phyloP scores from a whole-genome alignment of 164 flowering plant genomes.

The Liquidambar formosana region DNA sequence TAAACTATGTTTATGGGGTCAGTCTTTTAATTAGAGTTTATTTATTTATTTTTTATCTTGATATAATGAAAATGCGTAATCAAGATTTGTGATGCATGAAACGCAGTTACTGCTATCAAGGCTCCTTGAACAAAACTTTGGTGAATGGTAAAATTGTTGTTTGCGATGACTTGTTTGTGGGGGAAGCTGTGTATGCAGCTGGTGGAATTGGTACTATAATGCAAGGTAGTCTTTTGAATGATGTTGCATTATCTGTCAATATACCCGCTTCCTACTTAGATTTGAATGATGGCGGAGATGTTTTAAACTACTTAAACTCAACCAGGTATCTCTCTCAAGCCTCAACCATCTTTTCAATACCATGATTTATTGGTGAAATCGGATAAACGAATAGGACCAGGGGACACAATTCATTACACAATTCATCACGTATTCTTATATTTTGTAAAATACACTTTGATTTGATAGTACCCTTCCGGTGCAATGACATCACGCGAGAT shows the following conservation, averaged over 20 bases:
- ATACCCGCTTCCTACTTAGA: constrained; percentile 36
- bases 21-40: too few species aligned
- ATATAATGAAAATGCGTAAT: too few species aligned
- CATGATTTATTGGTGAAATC: neutral
- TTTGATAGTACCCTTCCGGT: too few species aligned
- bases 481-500: too few species aligned
- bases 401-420: too few species aligned
- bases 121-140: constrained; percentile 27
- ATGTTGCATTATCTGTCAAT: constrained; percentile 33
- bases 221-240: constrained; percentile 20
- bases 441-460: too few species aligned
- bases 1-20: too few species aligned
- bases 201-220: constrained; percentile 49
- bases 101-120: constrained; percentile 32
- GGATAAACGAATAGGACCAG: neutral
- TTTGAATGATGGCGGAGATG: constrained; percentile 24
- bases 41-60: too few species aligned
- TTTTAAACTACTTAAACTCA: constrained; percentile 27
- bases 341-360: neutral
- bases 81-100: neutral
- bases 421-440: too few species aligned
- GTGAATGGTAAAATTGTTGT: constrained; percentile 57
- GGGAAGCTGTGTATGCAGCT: neutral
- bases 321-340: constrained; percentile 30
- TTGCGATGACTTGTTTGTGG: constrained; percentile 28